Conservation (phyloP, 805 yeast species). For the Wickerhamomyces chambardii region DNA sequence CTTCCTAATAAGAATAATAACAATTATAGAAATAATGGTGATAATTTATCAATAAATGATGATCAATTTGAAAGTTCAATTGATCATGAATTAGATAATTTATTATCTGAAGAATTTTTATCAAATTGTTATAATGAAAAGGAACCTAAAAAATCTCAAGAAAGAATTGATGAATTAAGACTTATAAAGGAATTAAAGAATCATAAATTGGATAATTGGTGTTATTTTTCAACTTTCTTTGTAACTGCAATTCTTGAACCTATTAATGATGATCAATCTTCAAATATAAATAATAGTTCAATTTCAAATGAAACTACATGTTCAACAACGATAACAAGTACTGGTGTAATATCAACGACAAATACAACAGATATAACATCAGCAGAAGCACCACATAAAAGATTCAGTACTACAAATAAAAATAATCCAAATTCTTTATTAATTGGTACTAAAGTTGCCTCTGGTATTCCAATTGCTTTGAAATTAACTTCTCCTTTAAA, state of each 20-base stretch:
- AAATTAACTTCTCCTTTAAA: constrained; percentile 7
- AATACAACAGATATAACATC: too few relatives aligned
- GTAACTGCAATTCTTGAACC: constrained; percentile 11
- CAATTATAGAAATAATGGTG: too few relatives aligned
- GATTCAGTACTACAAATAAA: constrained; percentile 2
- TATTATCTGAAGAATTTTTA: constrained; percentile 1
- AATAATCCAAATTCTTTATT: constrained; percentile 2
- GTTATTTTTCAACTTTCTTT: constrained; percentile 18
- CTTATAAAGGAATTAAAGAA: constrained; percentile 9
- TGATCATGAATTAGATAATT: not conserved
- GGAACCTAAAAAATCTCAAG: constrained; percentile 7
- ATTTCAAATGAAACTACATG: too few relatives aligned
- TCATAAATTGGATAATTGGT: constrained; percentile 14
- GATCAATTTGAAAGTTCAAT: too few relatives aligned
- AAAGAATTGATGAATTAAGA: constrained; percentile 12
- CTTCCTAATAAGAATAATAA: too few relatives aligned
- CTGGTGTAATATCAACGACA: too few relatives aligned
- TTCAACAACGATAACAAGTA: too few relatives aligned
- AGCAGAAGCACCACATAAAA: too few relatives aligned
- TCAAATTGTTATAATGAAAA: not conserved
- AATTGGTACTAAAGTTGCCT: constrained; percentile 14
- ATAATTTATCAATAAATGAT: too few relatives aligned
- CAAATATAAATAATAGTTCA: too few relatives aligned
- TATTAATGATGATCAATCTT: constrained; percentile 3
- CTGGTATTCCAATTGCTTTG: constrained; percentile 16